Conservation (phyloP, 75 land plant genomes). For the Gnetum montanum region DNA sequence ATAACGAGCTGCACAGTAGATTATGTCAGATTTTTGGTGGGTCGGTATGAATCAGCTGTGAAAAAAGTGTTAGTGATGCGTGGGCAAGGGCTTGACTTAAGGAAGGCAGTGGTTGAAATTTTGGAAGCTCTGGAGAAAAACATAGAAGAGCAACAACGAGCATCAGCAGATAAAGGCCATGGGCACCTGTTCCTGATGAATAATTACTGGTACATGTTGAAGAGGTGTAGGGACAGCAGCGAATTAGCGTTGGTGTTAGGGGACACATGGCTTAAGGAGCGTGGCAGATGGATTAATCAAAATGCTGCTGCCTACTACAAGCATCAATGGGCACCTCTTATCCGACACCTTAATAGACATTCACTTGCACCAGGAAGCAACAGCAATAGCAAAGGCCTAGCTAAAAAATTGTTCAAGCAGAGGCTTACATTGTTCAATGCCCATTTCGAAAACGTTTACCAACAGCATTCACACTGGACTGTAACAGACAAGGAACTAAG, state of each 20-base stretch:
- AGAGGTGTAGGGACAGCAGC: constrained; percentile 19
- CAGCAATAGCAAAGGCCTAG: constrained; percentile 6
- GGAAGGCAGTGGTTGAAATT: not conserved
- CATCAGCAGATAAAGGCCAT: constrained; percentile 12
- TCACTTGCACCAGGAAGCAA: not conserved
- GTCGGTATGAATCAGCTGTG: constrained; percentile 12
- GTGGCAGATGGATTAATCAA: constrained; percentile 1
- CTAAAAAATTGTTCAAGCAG: constrained; percentile 6
- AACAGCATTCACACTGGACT: constrained; percentile 2
- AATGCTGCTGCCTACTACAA: not conserved
- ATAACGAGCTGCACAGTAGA: constrained; percentile 35
- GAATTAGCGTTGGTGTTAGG: constrained; percentile 30
- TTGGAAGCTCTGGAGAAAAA: constrained; percentile 22
- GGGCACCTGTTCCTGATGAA: constrained; percentile 35
- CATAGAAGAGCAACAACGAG: constrained; percentile 12
- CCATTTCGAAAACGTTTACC: not conserved
- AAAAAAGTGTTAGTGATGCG: not conserved
- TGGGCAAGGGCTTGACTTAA: constrained; percentile 2
- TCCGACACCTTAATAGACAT: constrained; percentile 3
- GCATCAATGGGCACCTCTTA: constrained; percentile 6
- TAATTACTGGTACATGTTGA: constrained; percentile 23
- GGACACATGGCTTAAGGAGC: constrained; percentile 26
- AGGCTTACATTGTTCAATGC: not conserved
- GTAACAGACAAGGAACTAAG: constrained; percentile 4
- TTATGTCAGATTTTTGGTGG: constrained; percentile 22